Percentiles rank a stretch among this genome's conserved stretches.
phyloP scores from a whole-genome alignment of 257 asterid species.

The Forsythia suspensa region DNA sequence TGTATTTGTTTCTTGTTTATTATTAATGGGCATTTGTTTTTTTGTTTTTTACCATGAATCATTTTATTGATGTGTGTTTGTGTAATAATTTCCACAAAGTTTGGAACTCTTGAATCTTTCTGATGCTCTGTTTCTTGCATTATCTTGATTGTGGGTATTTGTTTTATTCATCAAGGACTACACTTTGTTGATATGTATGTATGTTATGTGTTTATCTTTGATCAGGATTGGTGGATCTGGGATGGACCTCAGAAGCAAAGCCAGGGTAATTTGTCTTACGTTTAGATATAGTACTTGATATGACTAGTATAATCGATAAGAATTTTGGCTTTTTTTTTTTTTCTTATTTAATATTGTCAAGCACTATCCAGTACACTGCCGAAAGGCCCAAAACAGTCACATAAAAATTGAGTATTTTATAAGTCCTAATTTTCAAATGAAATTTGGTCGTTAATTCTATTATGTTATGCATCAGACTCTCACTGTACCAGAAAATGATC shows the following conservation, averaged over 20 bases:
- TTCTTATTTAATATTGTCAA: not conserved
- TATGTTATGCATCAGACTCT: constrained; percentile 36
- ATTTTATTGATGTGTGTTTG: not conserved
- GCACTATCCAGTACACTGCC: not conserved
- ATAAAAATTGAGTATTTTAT: too few species aligned
- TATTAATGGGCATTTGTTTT: not conserved
- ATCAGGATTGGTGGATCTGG: constrained; percentile 62
- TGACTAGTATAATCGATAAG: not conserved
- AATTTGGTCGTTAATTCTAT: not conserved
- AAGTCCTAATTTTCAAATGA: not conserved
- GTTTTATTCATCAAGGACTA: not conserved
- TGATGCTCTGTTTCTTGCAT: not conserved
- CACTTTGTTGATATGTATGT: not conserved
- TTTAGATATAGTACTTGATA: not conserved
- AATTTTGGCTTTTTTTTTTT: not conserved
- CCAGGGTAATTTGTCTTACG: constrained; percentile 35
- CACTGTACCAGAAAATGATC: constrained; percentile 43
- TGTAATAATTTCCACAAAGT: constrained; percentile 12
- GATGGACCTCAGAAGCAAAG: constrained; percentile 54
- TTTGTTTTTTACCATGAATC: not conserved
- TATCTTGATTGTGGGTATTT: not conserved
- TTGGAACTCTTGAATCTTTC: constrained; percentile 16
- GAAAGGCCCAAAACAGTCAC: not conserved
- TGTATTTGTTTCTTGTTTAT: not conserved
- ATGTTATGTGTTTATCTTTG: constrained; percentile 3